Evolutionary conservation across 2,329 filamentous ascomycete species (phyloP).

Genomic region (Orbilia ellipsospora): DNA sequence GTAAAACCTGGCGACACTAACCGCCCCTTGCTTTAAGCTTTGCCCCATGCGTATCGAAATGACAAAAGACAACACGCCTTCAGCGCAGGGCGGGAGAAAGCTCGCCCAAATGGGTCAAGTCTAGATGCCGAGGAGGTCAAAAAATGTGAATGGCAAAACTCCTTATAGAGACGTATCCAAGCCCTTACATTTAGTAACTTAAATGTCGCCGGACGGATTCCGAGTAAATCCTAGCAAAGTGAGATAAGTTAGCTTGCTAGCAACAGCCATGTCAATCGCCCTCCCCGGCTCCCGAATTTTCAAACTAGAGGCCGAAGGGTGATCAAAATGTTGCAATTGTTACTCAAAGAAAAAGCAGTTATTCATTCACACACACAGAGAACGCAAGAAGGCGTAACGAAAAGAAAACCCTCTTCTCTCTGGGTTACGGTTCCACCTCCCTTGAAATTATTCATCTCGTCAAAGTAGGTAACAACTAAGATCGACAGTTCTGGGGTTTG

Average conservation of each 20-base stretch:
- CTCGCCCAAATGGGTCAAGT: slow-evolving; percentile 6
- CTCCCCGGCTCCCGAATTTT: slow-evolving; percentile 16
- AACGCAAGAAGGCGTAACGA: neutral
- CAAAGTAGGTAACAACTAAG: slow-evolving; percentile 29
- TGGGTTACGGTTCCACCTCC: slow-evolving; percentile 50
- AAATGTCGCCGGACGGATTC: neutral
- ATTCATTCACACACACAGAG: slow-evolving; percentile 3
- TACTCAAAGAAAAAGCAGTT: slow-evolving; percentile 49
- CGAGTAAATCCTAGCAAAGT: slow-evolving; percentile 1
- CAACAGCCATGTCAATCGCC: slow-evolving; percentile 18
- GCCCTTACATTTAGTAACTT: slow-evolving; percentile 28
- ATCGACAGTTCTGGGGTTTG: slow-evolving; percentile 42
- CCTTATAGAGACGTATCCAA: neutral
- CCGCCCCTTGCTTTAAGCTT: slow-evolving; percentile 44
- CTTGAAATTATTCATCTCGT: slow-evolving; percentile 21
- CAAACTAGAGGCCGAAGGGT: slow-evolving; percentile 1
- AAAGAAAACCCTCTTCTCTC: slow-evolving; percentile 24
- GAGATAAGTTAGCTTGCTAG: neutral
- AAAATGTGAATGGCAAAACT: slow-evolving; percentile 12
- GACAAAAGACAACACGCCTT: slow-evolving; percentile 12
- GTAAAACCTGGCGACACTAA: slow-evolving; percentile 30
- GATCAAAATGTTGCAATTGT: slow-evolving; percentile 50
- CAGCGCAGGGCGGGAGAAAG: slow-evolving; percentile 7
- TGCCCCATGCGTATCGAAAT: slow-evolving; percentile 19
- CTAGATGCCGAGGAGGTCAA: neutral